A percentile compares a stretch with the other conserved stretches of the same genome.
Conservation (phyloP, 805 yeast species). For the Pichia insulana region DNA sequence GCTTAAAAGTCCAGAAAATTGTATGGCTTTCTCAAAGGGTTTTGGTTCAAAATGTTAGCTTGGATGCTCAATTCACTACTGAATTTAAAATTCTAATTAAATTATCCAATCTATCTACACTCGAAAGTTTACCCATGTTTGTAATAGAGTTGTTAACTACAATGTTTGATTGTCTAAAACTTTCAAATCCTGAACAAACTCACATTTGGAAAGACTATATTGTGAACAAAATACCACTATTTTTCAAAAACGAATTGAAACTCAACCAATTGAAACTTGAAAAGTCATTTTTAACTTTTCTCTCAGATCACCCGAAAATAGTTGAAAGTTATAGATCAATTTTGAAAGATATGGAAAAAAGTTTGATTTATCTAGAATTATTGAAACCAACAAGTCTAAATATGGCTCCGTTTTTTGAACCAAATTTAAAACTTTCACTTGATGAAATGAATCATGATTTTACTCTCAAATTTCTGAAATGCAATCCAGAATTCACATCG, state of each 20-base stretch:
- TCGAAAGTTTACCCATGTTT: constrained; percentile 24
- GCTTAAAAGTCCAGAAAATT: constrained; percentile 21
- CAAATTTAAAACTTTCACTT: background rate
- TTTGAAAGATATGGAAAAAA: constrained; percentile 14
- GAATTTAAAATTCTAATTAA: constrained; percentile 24
- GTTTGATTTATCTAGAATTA: constrained; percentile 18
- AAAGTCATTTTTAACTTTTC: constrained; percentile 14
- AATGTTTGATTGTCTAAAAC: constrained; percentile 20
- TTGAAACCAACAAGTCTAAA: constrained; percentile 14
- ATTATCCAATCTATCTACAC: constrained; percentile 22
- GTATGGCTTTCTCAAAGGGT: constrained; percentile 27
- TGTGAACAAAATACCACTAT: constrained; percentile 19
- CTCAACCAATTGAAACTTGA: constrained; percentile 24
- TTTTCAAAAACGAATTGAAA: constrained; percentile 19
- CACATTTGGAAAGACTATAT: constrained; percentile 24
- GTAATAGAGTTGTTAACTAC: constrained; percentile 22
- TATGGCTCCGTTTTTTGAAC: constrained; percentile 4
- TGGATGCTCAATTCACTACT: constrained; percentile 20
- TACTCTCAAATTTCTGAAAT: constrained; percentile 24
- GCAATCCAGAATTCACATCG: constrained; percentile 40
- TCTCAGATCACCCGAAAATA: constrained; percentile 16
- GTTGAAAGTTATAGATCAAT: constrained; percentile 10
- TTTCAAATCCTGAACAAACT: constrained; percentile 15
- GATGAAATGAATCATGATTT: constrained; percentile 15
- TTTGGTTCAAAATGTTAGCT: constrained; percentile 18